Evolutionary conservation across 495 filamentous ascomycete species (phyloP).

Genomic region (Talaromyces ruber): DNA sequence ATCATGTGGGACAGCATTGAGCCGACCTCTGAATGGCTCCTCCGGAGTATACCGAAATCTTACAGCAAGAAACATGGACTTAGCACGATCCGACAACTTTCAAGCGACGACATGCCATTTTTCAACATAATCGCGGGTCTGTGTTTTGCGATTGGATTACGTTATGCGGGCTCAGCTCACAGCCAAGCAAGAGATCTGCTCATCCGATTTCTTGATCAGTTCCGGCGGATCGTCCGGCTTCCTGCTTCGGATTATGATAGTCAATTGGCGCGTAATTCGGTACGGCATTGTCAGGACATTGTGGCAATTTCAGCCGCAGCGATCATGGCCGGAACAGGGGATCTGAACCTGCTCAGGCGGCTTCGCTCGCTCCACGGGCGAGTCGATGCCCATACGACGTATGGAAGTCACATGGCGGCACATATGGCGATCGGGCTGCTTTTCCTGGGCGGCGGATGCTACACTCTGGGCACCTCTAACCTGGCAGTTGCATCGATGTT

Average conservation of each 20-base stretch:
- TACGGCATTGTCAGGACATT: constrained; percentile 82
- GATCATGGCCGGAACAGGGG: constrained; percentile 93
- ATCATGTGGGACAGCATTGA: constrained; percentile 88
- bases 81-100: constrained; percentile 42
- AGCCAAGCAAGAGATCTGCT: constrained; percentile 67
- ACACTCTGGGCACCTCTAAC: constrained; percentile 86
- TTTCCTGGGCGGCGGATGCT: constrained; percentile 85
- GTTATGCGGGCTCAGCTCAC: constrained; percentile 78
- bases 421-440: constrained; percentile 88
- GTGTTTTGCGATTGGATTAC: constrained; percentile 75
- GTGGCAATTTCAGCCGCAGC: constrained; percentile 72
- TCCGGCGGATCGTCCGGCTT: constrained; percentile 68
- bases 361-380: constrained; percentile 82
- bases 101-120: constrained; percentile 77
- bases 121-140: constrained; percentile 88
- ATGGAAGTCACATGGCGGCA: constrained; percentile 85
- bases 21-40: constrained; percentile 64
- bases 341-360: constrained; percentile 80
- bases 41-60: constrained; percentile 56
- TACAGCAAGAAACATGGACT: constrained; percentile 52
- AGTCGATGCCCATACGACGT: constrained; percentile 75
- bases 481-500: constrained; percentile 78
- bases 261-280: constrained; percentile 69
- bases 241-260: constrained; percentile 67
- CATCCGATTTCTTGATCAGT: constrained; percentile 75